phyloP scores from a whole-genome alignment of 1,284 basidiomycete species.

The Ustilago nuda region DNA sequence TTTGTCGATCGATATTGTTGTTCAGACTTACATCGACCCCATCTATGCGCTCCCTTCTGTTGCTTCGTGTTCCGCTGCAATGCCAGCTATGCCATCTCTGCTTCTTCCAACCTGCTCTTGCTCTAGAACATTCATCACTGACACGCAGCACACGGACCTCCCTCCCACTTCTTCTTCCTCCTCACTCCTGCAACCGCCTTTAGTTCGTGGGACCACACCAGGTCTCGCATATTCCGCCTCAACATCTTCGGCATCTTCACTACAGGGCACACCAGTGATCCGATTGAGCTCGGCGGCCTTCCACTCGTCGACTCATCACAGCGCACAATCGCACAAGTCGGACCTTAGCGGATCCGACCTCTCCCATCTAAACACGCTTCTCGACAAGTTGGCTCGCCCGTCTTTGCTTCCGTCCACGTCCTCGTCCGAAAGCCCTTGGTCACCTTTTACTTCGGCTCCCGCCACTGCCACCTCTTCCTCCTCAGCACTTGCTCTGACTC shows the following conservation, averaged over 20 bases:
- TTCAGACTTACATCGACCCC: not conserved
- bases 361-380: slow-evolving; percentile 46
- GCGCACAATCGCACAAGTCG: slow-evolving; percentile 14
- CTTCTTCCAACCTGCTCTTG: slow-evolving; percentile 27
- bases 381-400: slow-evolving; percentile 42
- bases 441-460: slow-evolving; percentile 12
- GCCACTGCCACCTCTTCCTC: slow-evolving; percentile 23
- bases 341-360: slow-evolving; percentile 31
- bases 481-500: slow-evolving; percentile 34
- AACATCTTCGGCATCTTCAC: slow-evolving; percentile 15
- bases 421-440: slow-evolving; percentile 12
- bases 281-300: slow-evolving; percentile 20
- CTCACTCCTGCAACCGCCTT: slow-evolving; percentile 2
- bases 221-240: slow-evolving; percentile 25
- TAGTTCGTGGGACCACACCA: slow-evolving; percentile 33
- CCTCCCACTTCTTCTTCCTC: not conserved
- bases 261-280: slow-evolving; percentile 20
- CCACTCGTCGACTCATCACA: slow-evolving; percentile 15
- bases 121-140: slow-evolving; percentile 25
- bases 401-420: slow-evolving; percentile 22
- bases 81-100: not conserved
- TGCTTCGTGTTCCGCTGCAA: slow-evolving; percentile 7
- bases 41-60: not conserved
- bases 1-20: no score
- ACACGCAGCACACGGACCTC: slow-evolving; percentile 9